Base-by-base conservation (phyloP, 2,329 filamentous ascomycete genomes). In the Aspergillus jensenii region DNA sequence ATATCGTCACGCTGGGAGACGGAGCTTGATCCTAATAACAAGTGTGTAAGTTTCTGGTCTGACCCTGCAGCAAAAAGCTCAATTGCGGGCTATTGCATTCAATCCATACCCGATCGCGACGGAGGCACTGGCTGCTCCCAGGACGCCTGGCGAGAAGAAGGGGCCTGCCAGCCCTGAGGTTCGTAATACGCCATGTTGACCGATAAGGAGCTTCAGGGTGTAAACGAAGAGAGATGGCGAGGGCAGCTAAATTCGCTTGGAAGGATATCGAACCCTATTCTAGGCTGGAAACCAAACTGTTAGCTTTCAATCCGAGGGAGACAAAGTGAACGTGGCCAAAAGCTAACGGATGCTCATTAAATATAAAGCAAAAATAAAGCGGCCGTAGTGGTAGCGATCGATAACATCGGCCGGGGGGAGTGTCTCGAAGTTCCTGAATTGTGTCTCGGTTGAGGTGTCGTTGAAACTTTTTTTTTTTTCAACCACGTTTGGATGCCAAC, bases 81-180 rank as follows among this genome's bases (percentile, higher is more conserved):
- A 48, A 43, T 37, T 45, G 43, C 35, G 43, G 45, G 47, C 9
- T 31, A 14, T 37, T 39, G 46, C 40, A 23, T 52, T 57, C 33
- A 45, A 35, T 55, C 23, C 81, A 72, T 84, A 89, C 86, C 87
- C 73, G 88, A 90, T 71, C 88, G 86, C 66, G 88, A 88, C 40
- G 88, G 87, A 61, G 88, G 88, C 59, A 83, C 84, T 65, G 87
- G 87, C 70, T 90, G 87, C 68, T 91, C 89, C 88, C 88, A 91
- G 46, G 86, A 87, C 21, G 83, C 74, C 78, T 89, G 87, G 68
- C 85, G 84, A 68, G 81, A 79, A 55, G 69, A 58, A 63, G 84
- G 79, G 62, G 84, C 82, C 61, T 85, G 81, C 84, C 86, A 88
- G 70, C 78, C 74, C 67, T 85, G 83, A 71, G 86, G 84, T 74